Base-by-base conservation (phyloP, 129 eudicot genomes). In the Helichrysum umbraculigerum region DNA sequence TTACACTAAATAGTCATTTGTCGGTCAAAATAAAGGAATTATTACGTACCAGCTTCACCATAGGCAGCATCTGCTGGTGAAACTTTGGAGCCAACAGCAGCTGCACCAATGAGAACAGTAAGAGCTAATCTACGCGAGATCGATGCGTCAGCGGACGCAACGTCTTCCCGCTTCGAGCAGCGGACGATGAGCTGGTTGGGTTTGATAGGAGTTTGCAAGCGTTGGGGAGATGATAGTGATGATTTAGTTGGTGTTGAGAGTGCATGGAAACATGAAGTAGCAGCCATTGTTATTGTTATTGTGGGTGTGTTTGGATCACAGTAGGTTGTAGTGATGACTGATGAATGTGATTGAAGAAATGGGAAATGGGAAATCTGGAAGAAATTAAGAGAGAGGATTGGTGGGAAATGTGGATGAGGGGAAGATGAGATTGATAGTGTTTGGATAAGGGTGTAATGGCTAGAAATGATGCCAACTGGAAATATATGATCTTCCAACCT, bases 21-120 rank as follows among this genome's bases (percentile, higher is more conserved):
- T 41, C 47, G 12, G 9, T 41, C 4, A 41, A 39, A 37, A 39
- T 6, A 7, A 37, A 41, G 9, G 9, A 2, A 41, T 9, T 39
- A 39, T 2, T 9, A 41, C 47, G 14, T 84, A 95, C 99, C 99
- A 64, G 99, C 86, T 88, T 95, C 96, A 63, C 99, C 99, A 28
- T 95, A 95, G 3, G 97, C 99, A 57, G 99, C 99, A 75, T 91
- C 97, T 1, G 97, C 98, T 8, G 98, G 98, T 2, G 97, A 90
- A 52, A 93, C 97, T 86, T 91, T 93, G 78, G 98, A 73, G 59
- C 86, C 93, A 39, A 87, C 87, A 15, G 98, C 98, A 57, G 98
- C 98, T 52, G 97, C 96, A 39, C 98, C 98, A 72, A 93, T 83
- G 76, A 93, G 92, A 30, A 91, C 84, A 34, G 96, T 88, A 66